These are phyloP conservation scores for Cardamine chenopodiifolia DNA, from an alignment of 345 rosid genomes.

Conservation along the genomic window DNA sequence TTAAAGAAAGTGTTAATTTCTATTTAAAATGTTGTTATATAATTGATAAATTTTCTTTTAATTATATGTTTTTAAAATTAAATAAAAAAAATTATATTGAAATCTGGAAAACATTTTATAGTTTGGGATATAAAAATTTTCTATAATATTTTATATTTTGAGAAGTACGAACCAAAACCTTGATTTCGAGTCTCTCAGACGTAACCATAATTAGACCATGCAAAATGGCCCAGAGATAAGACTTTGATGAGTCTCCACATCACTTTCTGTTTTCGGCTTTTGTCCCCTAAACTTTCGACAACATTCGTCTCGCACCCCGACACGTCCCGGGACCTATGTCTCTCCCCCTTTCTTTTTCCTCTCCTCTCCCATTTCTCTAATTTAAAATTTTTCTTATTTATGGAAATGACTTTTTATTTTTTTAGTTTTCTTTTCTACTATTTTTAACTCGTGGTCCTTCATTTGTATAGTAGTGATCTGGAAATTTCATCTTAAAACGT, in stretches of 20 bases:
- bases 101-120: too few species aligned
- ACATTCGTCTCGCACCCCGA: constrained; percentile 63
- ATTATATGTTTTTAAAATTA: too few species aligned
- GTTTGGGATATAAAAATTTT: too few species aligned
- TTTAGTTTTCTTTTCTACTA: neutral
- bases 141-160: too few species aligned
- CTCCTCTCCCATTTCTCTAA: constrained; percentile 29
- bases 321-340: constrained; percentile 71
- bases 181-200: constrained; percentile 20
- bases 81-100: too few species aligned
- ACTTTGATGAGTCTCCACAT: constrained; percentile 49
- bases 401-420: neutral
- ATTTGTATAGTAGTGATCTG: constrained; percentile 21
- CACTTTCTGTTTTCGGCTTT: constrained; percentile 55
- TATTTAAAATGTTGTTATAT: too few species aligned
- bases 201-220: constrained; percentile 41
- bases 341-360: constrained; percentile 27
- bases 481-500: constrained; percentile 22
- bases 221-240: constrained; percentile 28
- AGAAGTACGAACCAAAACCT: constrained; percentile 14
- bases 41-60: too few species aligned
- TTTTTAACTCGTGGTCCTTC: constrained; percentile 38
- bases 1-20: too few species aligned
- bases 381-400: constrained; percentile 16
- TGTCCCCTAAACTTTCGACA: constrained; percentile 61